Base-by-base conservation (phyloP, 2,329 filamentous ascomycete genomes). In the Fusarium zealandicum region DNA sequence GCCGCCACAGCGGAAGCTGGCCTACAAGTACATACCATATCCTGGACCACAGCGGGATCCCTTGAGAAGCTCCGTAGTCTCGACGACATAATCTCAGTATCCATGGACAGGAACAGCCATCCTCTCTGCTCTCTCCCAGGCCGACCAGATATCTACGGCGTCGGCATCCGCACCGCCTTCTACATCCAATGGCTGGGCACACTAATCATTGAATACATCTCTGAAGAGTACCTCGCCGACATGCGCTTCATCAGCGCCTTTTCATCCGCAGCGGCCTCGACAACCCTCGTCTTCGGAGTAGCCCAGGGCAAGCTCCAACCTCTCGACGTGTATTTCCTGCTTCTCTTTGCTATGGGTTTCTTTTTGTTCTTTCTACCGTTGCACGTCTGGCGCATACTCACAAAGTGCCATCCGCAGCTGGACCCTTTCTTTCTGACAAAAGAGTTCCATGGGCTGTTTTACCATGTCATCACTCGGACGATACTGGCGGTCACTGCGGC, bases 111-210 rank as follows among this genome's bases (percentile, higher is more conserved):
- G 5, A 14, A 46, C 36, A 46, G 18, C 7, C 40, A 46, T 16
- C 30, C 18, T 31, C 59, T 64, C 17, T 74, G 72, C 52, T 54
- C 63, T 13, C 47, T 59, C 32, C 44, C 59, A 22, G 66, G 70
- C 13, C 60, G 66, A 16, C 63, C 71, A 31, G 69, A 69, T 18
- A 60, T 74, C 40, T 75, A 75, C 37, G 73, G 73, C 6, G 47
- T 75, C 14, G 73, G 72, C 35, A 70, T 75, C 44, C 69, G 73
- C 5, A 61, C 66, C 17, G 67, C 68, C 9, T 72, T 74, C 47
- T 75, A 75, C 50, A 44, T 70, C 17, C 72, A 74, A 53, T 76
- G 74, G 74, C 65, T 74, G 32, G 69, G 67, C 8, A 64, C 67
- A 18, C 55, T 72, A 12, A n/a, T 71, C 1, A 61, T 72, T 11